Evolutionary conservation across 257 asterid genomes (phyloP), one percentile per base, ranked within the genome.

Genomic region (Rhazya stricta): DNA sequence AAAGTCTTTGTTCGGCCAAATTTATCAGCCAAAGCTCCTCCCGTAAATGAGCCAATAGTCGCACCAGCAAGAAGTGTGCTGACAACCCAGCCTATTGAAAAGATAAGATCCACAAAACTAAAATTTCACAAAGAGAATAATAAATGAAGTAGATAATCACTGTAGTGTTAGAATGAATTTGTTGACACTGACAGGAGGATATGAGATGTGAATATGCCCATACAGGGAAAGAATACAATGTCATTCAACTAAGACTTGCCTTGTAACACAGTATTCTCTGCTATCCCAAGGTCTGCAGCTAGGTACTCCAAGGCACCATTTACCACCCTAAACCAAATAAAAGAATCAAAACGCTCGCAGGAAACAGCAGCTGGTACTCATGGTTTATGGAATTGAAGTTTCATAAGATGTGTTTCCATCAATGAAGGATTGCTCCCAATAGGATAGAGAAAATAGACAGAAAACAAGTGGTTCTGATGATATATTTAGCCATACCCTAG

Each of bases 51-150:
- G 81, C 98, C 98, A 72, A 91, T 85, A 45, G 97, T 90, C 65
- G 98, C 98, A 73, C 97, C 98, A 80, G 98, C 98, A 45, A 94
- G 97, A 86, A 88, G 88, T 67, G 98, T 78, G 80, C 98, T 94
- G 65, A 94, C 98, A 78, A 94, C 86, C 97, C 98, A 94, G 39
- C 98, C 98, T 94, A 80, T 74, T 51, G 57, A 79, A 57, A 76
- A 69, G 60, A 41, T 57, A 60, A 79, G 37, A 50, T 45, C 39
- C 65, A 80, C 6, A 50, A 74, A n/a, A n/a, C n/a, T 54, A 67
- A 72, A 68, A 78, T 77, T 69, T 63, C 54, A 46, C 56, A 75
- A 72, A 50, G 27, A 77, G 75, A 53, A 39, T 46, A 18, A 50
- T 19, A 1, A 63, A 67, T 19, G 25, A 54, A 5, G 16, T 63